Base-by-base conservation (phyloP, 2,329 filamentous ascomycete genomes). In the Aspergillus fumigatiaffinis region DNA sequence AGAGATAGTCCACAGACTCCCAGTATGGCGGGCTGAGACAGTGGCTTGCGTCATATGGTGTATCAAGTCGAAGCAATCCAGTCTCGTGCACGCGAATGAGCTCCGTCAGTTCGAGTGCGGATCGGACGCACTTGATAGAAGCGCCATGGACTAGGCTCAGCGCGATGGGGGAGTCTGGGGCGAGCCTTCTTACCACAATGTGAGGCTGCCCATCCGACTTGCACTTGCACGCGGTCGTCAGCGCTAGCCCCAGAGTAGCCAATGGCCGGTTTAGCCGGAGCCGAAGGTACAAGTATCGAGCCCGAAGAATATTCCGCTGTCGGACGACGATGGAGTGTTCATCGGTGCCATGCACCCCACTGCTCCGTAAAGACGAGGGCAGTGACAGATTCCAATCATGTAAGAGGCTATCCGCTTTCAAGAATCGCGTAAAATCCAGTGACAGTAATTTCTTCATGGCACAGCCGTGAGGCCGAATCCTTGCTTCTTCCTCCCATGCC, bases 291-390 rank as follows among this genome's bases (percentile, higher is more conserved):
- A 68, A 56, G 51, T 64, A 68, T 25, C 65, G 64, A 17, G 62
- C 56, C 7, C 63, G 65, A n/a, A 68, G 60, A 20, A 65, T 60
- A 47, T 64, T 65, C 32, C 62, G 63, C 41, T 68, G 67, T 10
- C 65, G 62, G 26, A 42, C 57, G 20, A 65, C 62, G 23, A 69
- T 60, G 0, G 61, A 54, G 26, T 67, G 57, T 6, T 62, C 55
- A 3, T 57, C 32, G 2, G 44, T 21, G 12, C 28, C 42, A 7
- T 21, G 35, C 5, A 32, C 9, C 0, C 32, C 29, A 4, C 58
- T 51, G 4, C 53, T 46, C 21, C 56, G 60, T 3, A 69, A 56
- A 38, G 58, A 68, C 9, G 62, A 55, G 3, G 67, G 66, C 7
- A 68, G 52, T 2, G 64, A 60, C n/a, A 41, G 26, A 42, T 65